phyloP scores from a whole-genome alignment of 1,284 basidiomycete species.

The Tremellales sp. region DNA sequence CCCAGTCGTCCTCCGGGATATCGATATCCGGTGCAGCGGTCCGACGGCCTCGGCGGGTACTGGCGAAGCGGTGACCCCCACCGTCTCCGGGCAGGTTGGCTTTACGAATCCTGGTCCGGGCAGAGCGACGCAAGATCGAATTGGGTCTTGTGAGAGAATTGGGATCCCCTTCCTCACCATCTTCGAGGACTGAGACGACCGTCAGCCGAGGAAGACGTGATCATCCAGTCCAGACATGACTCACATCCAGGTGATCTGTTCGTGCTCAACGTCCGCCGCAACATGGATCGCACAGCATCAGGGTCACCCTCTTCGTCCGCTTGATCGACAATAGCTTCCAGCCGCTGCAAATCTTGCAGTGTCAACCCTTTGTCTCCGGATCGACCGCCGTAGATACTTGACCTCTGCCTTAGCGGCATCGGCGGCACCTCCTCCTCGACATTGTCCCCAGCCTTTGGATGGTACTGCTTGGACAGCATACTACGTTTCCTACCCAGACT shows the following conservation, averaged over 20 bases:
- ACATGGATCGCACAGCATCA: slow-evolving; percentile 69
- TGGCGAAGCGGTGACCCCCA: slow-evolving; percentile 70
- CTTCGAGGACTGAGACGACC: slow-evolving; percentile 28
- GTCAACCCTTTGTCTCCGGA: slow-evolving; percentile 66
- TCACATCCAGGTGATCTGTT: slow-evolving; percentile 78
- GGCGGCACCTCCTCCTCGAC: slow-evolving; percentile 64
- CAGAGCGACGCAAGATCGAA: slow-evolving; percentile 80
- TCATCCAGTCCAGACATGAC: slow-evolving; percentile 45
- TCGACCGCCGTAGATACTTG: slow-evolving; percentile 56
- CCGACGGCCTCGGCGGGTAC: slow-evolving; percentile 47
- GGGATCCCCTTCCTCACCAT: slow-evolving; percentile 55
- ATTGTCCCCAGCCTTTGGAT: slow-evolving; percentile 68
- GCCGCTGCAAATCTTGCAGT: slow-evolving; percentile 82
- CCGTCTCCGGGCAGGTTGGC: slow-evolving; percentile 69
- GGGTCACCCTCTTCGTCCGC: slow-evolving; percentile 79
- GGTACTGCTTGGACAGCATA: slow-evolving; percentile 85
- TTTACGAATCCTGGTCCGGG: slow-evolving; percentile 93
- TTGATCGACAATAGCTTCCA: slow-evolving; percentile 88
- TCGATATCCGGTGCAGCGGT: slow-evolving; percentile 28
- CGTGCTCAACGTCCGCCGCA: slow-evolving; percentile 82
- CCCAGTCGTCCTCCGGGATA: slow-evolving; percentile 26
- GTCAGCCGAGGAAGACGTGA: slow-evolving; percentile 1
- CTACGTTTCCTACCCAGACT: slow-evolving; percentile 71
- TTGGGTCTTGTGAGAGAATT: slow-evolving; percentile 86
- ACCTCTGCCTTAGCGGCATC: slow-evolving; percentile 59